These are phyloP conservation scores for Phytophthora fragariae DNA, from an alignment of 352 stramenopile species.

Conservation along the genomic window DNA sequence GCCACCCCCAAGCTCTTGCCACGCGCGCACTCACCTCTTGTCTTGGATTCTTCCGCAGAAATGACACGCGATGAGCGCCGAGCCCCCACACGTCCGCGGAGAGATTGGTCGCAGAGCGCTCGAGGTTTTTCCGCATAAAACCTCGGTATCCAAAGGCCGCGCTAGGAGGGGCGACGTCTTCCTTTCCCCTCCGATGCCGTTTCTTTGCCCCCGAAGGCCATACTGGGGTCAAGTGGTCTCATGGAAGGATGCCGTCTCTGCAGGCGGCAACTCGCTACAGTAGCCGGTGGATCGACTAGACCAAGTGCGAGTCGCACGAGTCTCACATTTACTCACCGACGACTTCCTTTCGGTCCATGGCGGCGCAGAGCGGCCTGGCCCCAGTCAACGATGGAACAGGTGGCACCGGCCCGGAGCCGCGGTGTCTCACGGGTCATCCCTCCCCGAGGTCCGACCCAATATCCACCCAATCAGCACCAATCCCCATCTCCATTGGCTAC, in stretches of 20 bases:
- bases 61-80: constrained; percentile 42
- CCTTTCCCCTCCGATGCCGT: constrained; percentile 4
- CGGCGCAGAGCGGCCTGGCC: no score
- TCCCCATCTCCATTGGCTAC: constrained; percentile 16
- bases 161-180: constrained; percentile 44
- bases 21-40: constrained; percentile 34
- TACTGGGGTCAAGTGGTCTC: constrained; percentile 16
- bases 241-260: background rate
- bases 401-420: background rate
- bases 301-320: constrained; percentile 24
- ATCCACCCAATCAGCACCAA: constrained; percentile 24
- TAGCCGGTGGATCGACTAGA: constrained; percentile 16
- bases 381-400: constrained; percentile 7
- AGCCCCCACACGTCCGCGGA: constrained; percentile 21
- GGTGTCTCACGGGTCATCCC: constrained; percentile 18
- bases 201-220: constrained; percentile 19
- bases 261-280: background rate
- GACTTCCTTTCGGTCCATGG: no score
- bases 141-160: constrained; percentile 15
- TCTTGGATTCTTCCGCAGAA: constrained; percentile 54
- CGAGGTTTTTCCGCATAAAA: constrained; percentile 49
- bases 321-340: constrained; percentile 2
- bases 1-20: background rate
- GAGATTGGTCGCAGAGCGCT: constrained; percentile 41
- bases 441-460: constrained; percentile 18